Conservation (phyloP, 1,284 basidiomycete genomes). For the Heterobasidion annosum region DNA sequence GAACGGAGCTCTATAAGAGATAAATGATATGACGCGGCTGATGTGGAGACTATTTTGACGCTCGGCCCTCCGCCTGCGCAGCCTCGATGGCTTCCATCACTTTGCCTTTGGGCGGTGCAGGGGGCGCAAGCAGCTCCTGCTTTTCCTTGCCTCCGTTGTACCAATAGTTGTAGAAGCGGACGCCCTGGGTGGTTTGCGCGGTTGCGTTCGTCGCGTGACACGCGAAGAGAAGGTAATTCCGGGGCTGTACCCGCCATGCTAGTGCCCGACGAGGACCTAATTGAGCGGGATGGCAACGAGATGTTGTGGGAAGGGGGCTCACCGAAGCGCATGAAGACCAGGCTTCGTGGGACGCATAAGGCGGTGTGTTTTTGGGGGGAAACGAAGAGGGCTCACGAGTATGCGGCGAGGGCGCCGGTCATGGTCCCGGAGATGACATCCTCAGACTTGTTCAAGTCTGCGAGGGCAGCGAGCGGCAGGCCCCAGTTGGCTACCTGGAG, state of each 20-base stretch:
- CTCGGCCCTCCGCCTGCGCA: constrained; percentile 26
- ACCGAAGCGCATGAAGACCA: constrained; percentile 97
- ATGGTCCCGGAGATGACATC: constrained; percentile 93
- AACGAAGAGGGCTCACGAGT: constrained; percentile 61
- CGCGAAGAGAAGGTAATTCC: constrained; percentile 91
- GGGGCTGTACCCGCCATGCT: constrained; percentile 92
- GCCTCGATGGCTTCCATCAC: constrained; percentile 43
- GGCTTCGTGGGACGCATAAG: constrained; percentile 30
- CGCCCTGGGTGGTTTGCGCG: constrained; percentile 80
- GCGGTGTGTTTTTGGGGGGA: not conserved
- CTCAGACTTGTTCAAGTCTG: constrained; percentile 89
- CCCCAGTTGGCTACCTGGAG: constrained; percentile 93
- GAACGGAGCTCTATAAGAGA: no score
- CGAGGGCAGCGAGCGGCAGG: constrained; percentile 83
- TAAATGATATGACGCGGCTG: no score
- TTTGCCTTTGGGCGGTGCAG: constrained; percentile 21
- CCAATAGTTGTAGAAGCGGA: constrained; percentile 87
- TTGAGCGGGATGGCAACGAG: not conserved
- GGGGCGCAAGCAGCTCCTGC: constrained; percentile 30
- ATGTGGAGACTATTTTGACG: not conserved
- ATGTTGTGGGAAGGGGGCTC: not conserved
- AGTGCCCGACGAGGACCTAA: not conserved
- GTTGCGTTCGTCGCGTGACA: constrained; percentile 87
- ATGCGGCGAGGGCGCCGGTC: constrained; percentile 82
- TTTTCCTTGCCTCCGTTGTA: constrained; percentile 70